Evolutionary conservation across 2,329 filamentous ascomycete species (phyloP).

Genomic region (Trichoderma endophyticum): DNA sequence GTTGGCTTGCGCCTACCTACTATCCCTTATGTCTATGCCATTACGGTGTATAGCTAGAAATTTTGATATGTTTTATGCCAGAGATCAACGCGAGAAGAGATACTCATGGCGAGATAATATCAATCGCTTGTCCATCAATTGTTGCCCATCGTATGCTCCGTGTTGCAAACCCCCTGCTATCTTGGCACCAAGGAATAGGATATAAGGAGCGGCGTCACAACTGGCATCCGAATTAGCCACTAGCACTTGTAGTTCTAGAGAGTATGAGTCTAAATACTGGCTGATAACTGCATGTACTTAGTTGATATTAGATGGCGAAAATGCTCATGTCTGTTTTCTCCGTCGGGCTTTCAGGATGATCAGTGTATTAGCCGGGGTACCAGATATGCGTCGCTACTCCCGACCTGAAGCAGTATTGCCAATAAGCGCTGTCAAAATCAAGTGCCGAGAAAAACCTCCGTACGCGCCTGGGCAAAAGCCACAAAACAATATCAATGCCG

Average conservation of each 20-base stretch:
- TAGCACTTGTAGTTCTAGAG: neutral
- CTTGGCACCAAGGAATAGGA: neutral
- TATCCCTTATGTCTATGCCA: neutral
- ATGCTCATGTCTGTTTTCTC: neutral
- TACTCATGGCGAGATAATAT: neutral
- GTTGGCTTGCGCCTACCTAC: neutral
- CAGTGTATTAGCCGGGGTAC: neutral
- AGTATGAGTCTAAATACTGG: neutral
- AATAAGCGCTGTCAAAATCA: neutral
- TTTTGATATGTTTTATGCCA: neutral
- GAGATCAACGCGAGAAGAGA: neutral
- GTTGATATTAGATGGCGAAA: fast-evolving
- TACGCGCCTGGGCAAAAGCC: neutral
- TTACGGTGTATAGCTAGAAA: neutral
- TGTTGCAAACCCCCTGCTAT: neutral
- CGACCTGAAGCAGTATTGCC: neutral
- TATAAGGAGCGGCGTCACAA: neutral
- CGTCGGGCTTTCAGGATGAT: fast-evolving
- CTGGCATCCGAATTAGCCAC: neutral
- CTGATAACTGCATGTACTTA: neutral
- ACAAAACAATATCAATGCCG: neutral
- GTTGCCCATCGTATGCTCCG: neutral
- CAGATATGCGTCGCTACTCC: neutral
- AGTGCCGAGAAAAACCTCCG: neutral
- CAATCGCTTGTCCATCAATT: neutral